Base-by-base conservation (phyloP, 78 protist genomes). In the Dictyostelium discoideum region DNA sequence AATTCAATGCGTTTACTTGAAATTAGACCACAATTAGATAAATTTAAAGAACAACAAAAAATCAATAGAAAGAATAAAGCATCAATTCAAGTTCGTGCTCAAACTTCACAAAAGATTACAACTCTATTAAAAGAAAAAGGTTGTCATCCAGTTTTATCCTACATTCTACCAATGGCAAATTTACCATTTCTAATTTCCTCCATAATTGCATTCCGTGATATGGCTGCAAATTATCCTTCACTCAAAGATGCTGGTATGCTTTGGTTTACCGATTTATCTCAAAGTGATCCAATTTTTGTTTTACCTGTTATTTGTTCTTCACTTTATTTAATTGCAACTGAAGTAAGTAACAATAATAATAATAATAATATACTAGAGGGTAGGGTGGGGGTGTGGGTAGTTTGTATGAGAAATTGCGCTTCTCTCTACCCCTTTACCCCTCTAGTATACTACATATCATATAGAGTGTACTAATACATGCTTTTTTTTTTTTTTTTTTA, bases 1-100 rank as follows among this genome's bases (percentile, higher is more conserved):
- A 90, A 90, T 73, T 86, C 81, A 9, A 10, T 32, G 5, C 50
- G 85, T 73, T 39, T 90, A 3, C 6, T 90, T 11, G 88, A 90
- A 26, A 90, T 90, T 60, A 90, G 57, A 72, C 95, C 95, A 48
- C 85, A 90, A 20, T 77, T 90, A 24, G 95, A 90, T 50, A n/a
- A 65, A 67, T 90, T 90, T 67, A 90, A 90, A 90, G 85, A 82
- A 18, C 73, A 37, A 32, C 48, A 78, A 82, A 13, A 67, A 54
- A 9, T 32, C 8, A 18, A 29, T 29, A 26, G 81, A 37, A 20
- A 13, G 5, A 90, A 90, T 37, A 48, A 86, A 18, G 72, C 87
- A 24, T 29, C 29, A 13, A 50, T 79, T 8, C 39, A 24, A 32
- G 84, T 78, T 20, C 84, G 85, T 40, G 84, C 57, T 29, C 88